Percentiles rank a stretch among this genome's conserved stretches.
Conservation (phyloP, 306 rosid genomes). For the Cucurbita maxima region DNA sequence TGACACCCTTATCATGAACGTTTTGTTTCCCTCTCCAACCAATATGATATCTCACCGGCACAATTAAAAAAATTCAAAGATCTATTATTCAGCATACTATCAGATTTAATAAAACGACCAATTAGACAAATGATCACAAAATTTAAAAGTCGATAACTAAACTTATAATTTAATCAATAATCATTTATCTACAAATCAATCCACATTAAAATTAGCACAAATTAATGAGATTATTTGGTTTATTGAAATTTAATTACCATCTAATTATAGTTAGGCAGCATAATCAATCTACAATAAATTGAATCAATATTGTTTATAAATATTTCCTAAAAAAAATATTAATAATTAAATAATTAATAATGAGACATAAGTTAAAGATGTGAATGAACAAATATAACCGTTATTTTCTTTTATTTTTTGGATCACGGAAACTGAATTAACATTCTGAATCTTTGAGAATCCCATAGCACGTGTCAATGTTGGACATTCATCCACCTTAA, state of each 20-base stretch:
- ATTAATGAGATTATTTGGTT: neutral
- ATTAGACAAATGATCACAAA: no score
- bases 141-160: no score
- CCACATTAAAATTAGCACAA: neutral
- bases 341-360: neutral
- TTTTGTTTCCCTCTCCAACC: no score
- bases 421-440: neutral
- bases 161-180: no score
- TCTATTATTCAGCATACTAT: no score
- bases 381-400: neutral
- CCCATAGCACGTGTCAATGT: slow-evolving; percentile 2
- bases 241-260: neutral
- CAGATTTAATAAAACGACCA: no score
- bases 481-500: neutral
- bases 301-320: neutral
- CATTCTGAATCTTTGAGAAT: neutral
- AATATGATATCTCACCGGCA: no score
- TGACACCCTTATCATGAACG: no score
- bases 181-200: neutral
- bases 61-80: no score
- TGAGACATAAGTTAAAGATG: neutral
- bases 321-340: neutral
- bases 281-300: neutral
- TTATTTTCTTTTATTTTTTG: neutral
- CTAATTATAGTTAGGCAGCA: neutral